Conservation (phyloP, 1,284 basidiomycete species). For the Gastroboletus turbinatus region DNA sequence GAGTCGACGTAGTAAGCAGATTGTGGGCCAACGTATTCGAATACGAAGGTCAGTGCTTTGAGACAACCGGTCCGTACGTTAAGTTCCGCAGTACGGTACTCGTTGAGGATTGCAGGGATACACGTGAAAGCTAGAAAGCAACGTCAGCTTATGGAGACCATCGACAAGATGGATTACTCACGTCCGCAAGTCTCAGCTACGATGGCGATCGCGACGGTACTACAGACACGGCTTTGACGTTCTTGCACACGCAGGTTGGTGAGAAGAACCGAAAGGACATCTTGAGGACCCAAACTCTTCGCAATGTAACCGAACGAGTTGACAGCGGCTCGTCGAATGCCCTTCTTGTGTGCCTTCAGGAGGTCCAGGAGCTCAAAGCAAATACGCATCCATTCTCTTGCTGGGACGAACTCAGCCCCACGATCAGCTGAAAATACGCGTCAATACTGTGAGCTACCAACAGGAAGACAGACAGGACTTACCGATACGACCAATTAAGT, state of each 20-base stretch:
- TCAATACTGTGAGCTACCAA: conserved; percentile 10
- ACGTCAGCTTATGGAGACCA: conserved; percentile 16
- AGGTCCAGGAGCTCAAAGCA: conserved; percentile 98
- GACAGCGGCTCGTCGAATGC: conserved; percentile 96
- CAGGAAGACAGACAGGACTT: conserved; percentile 26
- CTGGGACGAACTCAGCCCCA: conserved; percentile 97
- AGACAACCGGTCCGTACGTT: conserved; percentile 99
- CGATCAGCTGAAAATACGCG: conserved; percentile 76
- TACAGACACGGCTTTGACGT: conserved; percentile 97
- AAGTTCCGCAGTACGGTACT: conserved; percentile 96
- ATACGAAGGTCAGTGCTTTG: conserved; percentile 97
- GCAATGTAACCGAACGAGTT: conserved; percentile 99
- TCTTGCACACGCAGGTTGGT: conserved; percentile 99
- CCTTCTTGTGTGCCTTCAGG: conserved; percentile 99
- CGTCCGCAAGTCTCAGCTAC: conserved; percentile 97
- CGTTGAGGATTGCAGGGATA: conserved; percentile 97
- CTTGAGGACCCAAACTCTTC: conserved; percentile 98
- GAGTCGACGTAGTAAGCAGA: conserved; percentile 98
- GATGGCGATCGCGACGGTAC: conserved; percentile 97
- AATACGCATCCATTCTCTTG: conserved; percentile 99
- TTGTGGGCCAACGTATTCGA: conserved; percentile 99
- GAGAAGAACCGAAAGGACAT: conserved; percentile 93
- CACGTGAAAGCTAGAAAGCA: conserved; percentile 83
- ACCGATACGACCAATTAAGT: conserved; percentile 98
- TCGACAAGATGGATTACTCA: conserved; percentile 42